Percentiles rank a stretch among this genome's conserved stretches.
phyloP scores from a whole-genome alignment of 352 stramenopile species.

The Phytophthora cajani region DNA sequence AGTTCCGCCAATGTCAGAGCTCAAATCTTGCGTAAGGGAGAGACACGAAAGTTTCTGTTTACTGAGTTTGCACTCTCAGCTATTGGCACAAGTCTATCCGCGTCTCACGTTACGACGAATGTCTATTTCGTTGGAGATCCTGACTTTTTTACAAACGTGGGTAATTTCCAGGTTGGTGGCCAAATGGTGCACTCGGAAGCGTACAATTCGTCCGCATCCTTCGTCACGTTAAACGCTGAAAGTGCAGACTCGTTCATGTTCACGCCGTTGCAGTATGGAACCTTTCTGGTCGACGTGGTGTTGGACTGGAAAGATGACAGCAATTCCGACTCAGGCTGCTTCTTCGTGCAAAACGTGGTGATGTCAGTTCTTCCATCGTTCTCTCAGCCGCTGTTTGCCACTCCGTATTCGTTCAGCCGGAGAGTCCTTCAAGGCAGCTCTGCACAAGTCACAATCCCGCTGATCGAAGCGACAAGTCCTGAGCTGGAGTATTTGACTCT shows the following conservation, averaged over 20 bases:
- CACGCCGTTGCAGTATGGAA: conserved; percentile 7
- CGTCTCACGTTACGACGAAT: conserved; percentile 4
- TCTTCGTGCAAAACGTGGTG: conserved; percentile 16
- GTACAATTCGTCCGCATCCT: conserved; percentile 24
- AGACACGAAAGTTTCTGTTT: conserved; percentile 5
- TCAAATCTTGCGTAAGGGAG: conserved; percentile 18
- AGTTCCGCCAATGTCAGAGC: neutral
- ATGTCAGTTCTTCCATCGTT: conserved; percentile 19
- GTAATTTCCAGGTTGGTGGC: conserved; percentile 6
- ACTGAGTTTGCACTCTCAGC: conserved; percentile 4
- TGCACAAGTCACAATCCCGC: conserved; percentile 25
- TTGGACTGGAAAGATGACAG: conserved; percentile 15
- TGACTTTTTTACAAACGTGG: conserved; percentile 1
- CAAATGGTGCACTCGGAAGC: neutral
- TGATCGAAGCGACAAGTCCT: conserved; percentile 7
- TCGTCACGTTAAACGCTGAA: conserved; percentile 3
- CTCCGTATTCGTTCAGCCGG: conserved; percentile 27
- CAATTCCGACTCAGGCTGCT: conserved; percentile 17
- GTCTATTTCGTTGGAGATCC: conserved; percentile 20
- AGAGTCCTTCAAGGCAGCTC: conserved; percentile 27
- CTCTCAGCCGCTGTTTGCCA: conserved; percentile 9
- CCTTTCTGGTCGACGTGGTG: conserved; percentile 26
- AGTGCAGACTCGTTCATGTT: conserved; percentile 9
- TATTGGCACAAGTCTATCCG: conserved; percentile 14
- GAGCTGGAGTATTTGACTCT: conserved; percentile 26